Conservation (phyloP, 495 filamentous ascomycete genomes). For the Neurospora terricola region DNA sequence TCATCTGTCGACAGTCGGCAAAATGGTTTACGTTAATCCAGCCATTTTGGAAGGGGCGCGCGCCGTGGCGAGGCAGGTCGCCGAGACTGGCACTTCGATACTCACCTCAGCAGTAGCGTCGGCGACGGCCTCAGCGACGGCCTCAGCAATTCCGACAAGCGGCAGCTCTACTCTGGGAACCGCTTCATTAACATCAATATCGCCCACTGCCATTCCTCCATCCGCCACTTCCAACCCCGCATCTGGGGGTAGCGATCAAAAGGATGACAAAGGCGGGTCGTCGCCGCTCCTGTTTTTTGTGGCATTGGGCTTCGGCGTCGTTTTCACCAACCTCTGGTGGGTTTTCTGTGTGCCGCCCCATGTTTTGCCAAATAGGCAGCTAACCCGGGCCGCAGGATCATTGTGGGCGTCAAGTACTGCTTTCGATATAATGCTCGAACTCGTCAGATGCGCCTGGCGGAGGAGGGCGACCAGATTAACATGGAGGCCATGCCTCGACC, state of each 20-base stretch:
- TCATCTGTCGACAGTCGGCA: slow-evolving; percentile 1
- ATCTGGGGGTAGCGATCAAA: slow-evolving; percentile 6
- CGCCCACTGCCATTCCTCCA: neutral
- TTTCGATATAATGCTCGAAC: slow-evolving; percentile 96
- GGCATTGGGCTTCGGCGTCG: slow-evolving; percentile 92
- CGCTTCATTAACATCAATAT: neutral
- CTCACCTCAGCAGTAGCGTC: neutral
- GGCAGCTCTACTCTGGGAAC: neutral
- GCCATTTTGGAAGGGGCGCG: slow-evolving; percentile 17
- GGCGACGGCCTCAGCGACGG: neutral
- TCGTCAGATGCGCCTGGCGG: slow-evolving; percentile 64
- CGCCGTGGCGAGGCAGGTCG: slow-evolving; percentile 18
- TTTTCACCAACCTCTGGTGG: slow-evolving; percentile 98
- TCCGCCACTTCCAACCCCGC: neutral
- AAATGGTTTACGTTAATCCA: slow-evolving; percentile 21
- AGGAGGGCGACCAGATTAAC: slow-evolving; percentile 83
- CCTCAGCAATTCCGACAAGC: neutral
- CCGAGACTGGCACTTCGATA: neutral
- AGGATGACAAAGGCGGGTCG: slow-evolving; percentile 19
- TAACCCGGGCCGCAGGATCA: slow-evolving; percentile 65
- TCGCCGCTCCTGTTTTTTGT: slow-evolving; percentile 95
- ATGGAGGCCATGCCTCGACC: slow-evolving; percentile 66
- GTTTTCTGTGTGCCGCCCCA: slow-evolving; percentile 11
- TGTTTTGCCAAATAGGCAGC: slow-evolving; percentile 2
- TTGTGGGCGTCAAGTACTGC: slow-evolving; percentile 98